phyloP scores from a whole-genome alignment of 345 rosid species.

The Psidium friedrichsthalianum region DNA sequence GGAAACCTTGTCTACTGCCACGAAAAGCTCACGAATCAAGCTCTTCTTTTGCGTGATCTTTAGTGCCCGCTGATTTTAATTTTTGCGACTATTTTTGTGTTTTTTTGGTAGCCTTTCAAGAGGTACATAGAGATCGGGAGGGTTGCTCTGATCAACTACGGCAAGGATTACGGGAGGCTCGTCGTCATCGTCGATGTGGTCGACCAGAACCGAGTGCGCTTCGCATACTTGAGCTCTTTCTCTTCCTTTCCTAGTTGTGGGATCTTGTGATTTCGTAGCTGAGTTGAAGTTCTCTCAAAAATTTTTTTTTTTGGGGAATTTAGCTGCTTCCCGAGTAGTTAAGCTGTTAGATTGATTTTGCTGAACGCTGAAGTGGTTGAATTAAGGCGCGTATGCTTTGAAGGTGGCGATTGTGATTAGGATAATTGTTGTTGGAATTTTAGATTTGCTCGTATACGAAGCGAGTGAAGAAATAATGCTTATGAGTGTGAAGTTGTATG shows the following conservation, averaged over 20 bases:
- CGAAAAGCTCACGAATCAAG: neutral
- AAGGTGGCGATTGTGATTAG: too few species aligned
- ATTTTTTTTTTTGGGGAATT: too few species aligned
- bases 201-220: constrained; percentile 68
- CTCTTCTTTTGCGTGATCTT: neutral
- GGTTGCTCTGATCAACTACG: constrained; percentile 84
- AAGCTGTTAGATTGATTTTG: too few species aligned
- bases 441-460: too few species aligned
- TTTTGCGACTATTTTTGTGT: neutral
- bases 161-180: constrained; percentile 74
- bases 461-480: neutral
- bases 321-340: too few species aligned
- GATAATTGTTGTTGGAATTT: too few species aligned
- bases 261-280: neutral
- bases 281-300: neutral
- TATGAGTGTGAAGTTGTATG: neutral
- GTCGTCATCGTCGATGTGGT: constrained; percentile 89
- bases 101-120: constrained; percentile 55
- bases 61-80: neutral
- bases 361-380: too few species aligned
- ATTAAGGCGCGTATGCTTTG: too few species aligned
- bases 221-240: neutral
- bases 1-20: neutral
- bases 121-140: constrained; percentile 95
- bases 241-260: neutral